Conservation (phyloP, 768 basidiomycete species). For the Pulveroboletus frians region DNA sequence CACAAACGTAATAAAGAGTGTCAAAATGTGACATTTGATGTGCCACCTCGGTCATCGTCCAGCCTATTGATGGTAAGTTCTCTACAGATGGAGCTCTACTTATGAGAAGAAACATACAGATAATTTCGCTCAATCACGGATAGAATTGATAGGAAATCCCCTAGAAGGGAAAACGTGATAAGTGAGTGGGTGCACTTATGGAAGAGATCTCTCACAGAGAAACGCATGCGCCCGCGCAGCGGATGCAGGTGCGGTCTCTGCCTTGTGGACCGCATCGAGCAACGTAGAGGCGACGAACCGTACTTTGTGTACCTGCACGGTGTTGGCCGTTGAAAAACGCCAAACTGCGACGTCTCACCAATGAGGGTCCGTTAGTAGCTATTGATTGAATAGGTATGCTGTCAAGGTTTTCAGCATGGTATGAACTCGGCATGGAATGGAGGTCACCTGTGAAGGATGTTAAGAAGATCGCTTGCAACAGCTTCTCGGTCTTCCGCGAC, state of each 20-base stretch:
- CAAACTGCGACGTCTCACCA: slow-evolving; percentile 38
- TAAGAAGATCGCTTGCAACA: slow-evolving; percentile 81
- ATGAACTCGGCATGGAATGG: not conserved
- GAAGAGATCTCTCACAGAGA: slow-evolving; percentile 52
- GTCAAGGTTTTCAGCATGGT: slow-evolving; percentile 6
- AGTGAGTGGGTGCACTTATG: not conserved
- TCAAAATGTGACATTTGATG: slow-evolving; percentile 39
- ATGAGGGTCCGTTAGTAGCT: slow-evolving; percentile 79
- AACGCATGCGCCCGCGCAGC: slow-evolving; percentile 84
- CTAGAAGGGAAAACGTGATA: slow-evolving; percentile 33
- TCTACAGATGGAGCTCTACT: not conserved
- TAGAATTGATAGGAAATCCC: slow-evolving; percentile 89
- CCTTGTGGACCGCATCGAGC: slow-evolving; percentile 77
- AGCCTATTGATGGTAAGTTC: slow-evolving; percentile 39
- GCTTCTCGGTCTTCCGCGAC: slow-evolving; percentile 73
- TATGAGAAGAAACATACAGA: slow-evolving; percentile 43
- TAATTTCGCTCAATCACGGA: slow-evolving; percentile 92
- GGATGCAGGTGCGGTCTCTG: slow-evolving; percentile 71
- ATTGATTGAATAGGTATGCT: slow-evolving; percentile 93
- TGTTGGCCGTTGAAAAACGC: not conserved
- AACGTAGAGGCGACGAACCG: slow-evolving; percentile 90
- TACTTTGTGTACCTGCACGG: slow-evolving; percentile 76
- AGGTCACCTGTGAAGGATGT: slow-evolving; percentile 72
- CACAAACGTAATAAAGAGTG: not conserved
- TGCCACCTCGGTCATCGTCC: slow-evolving; percentile 36